These are phyloP conservation scores for Mycena sp. DNA, from an alignment of 1,284 basidiomycete species.

Conservation along the genomic window DNA sequence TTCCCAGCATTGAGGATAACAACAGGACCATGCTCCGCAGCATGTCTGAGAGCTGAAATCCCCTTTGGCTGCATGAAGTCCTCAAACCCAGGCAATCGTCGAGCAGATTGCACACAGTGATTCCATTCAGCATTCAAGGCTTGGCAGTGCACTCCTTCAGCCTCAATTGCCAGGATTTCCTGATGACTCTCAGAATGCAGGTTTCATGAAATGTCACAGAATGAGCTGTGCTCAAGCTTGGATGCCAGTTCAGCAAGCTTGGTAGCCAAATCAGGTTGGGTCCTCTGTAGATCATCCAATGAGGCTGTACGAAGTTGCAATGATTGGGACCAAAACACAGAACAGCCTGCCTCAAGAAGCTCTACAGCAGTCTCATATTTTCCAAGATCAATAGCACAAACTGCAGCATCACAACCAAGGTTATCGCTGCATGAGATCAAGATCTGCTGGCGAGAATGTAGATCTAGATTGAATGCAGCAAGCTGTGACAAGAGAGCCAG, in stretches of 20 bases:
- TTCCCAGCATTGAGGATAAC: not conserved
- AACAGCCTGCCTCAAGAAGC: slow-evolving; percentile 31
- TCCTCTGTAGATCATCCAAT: slow-evolving; percentile 13
- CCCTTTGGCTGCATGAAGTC: slow-evolving; percentile 1
- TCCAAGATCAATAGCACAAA: slow-evolving; percentile 25
- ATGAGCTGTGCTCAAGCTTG: not conserved
- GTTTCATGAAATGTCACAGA: not conserved
- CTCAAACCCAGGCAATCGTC: not conserved
- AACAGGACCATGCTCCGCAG: not conserved
- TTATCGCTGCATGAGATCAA: slow-evolving; percentile 7
- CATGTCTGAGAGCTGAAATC: not conserved
- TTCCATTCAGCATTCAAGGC: slow-evolving; percentile 29
- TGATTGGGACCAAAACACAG: slow-evolving; percentile 33
- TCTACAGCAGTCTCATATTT: slow-evolving; percentile 29
- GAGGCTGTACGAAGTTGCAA: slow-evolving; percentile 28
- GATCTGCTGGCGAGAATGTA: slow-evolving; percentile 28
- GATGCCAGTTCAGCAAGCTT: slow-evolving; percentile 15
- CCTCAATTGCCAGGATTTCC: slow-evolving; percentile 14
- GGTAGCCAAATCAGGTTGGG: slow-evolving; percentile 15
- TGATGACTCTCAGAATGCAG: not conserved
- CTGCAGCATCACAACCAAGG: slow-evolving; percentile 27
- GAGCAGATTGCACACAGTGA: not conserved
- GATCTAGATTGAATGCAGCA: slow-evolving; percentile 24
- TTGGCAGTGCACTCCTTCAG: slow-evolving; percentile 4
- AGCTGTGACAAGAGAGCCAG: slow-evolving; percentile 31